These are phyloP conservation scores for Tylopilus sp. DNA, from an alignment of 1,284 basidiomycete species.

Conservation along the genomic window DNA sequence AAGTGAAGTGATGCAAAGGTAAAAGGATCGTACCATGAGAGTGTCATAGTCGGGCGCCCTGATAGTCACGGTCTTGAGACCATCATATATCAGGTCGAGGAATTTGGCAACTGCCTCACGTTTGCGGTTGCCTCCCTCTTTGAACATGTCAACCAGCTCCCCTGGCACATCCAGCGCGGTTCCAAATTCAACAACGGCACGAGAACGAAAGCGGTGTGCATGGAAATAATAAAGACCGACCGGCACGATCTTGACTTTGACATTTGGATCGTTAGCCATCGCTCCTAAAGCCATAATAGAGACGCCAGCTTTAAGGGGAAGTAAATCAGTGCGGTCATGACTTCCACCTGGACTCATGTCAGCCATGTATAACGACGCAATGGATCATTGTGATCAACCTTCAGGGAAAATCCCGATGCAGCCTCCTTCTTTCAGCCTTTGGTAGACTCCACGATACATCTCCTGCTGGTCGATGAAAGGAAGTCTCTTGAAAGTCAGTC, in stretches of 20 bases:
- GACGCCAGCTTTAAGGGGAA: conserved; percentile 95
- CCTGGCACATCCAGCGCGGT: conserved; percentile 84
- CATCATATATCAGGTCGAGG: conserved; percentile 91
- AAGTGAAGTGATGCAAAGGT: not conserved
- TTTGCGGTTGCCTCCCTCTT: conserved; percentile 86
- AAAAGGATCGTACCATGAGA: conserved; percentile 69
- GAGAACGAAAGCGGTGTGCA: conserved; percentile 90
- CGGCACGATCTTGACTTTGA: conserved; percentile 90
- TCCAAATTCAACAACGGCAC: conserved; percentile 97
- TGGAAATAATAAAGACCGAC: conserved; percentile 97
- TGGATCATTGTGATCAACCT: conserved; percentile 49
- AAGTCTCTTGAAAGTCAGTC: conserved; percentile 74
- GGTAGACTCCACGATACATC: conserved; percentile 95
- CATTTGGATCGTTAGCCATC: conserved; percentile 86
- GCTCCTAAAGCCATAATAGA: conserved; percentile 98
- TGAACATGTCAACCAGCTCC: conserved; percentile 88
- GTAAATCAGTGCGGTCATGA: conserved; percentile 92
- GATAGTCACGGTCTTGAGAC: conserved; percentile 95
- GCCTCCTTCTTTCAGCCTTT: conserved; percentile 82
- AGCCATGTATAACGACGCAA: conserved; percentile 5
- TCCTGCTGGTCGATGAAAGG: conserved; percentile 90
- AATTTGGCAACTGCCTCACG: conserved; percentile 89
- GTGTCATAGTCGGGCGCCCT: conserved; percentile 98
- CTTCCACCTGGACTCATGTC: conserved; percentile 70
- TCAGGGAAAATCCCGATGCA: conserved; percentile 97